Percentiles rank a stretch among this genome's conserved stretches.
Evolutionary conservation across 108 stramenopile species (phyloP).

Genomic region (Nannochloropsis granulata): DNA sequence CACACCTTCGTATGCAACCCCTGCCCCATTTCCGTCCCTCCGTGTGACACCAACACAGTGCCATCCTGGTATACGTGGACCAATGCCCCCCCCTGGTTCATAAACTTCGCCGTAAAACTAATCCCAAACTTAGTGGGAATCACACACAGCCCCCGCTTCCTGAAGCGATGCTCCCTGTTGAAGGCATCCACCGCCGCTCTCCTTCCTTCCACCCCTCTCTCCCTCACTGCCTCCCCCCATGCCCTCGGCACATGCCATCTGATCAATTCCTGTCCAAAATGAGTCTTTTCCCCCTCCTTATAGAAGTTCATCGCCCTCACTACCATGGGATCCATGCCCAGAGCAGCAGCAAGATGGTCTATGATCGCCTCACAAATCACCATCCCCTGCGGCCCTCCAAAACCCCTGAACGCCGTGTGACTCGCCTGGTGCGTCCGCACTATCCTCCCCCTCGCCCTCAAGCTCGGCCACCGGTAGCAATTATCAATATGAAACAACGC

Average conservation of each 20-base stretch:
- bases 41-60: constrained; percentile 73
- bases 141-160: constrained; percentile 63
- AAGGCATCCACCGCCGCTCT: constrained; percentile 52
- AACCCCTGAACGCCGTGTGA: constrained; percentile 84
- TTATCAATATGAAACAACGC: constrained; percentile 80
- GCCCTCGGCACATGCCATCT: constrained; percentile 68
- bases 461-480: constrained; percentile 64
- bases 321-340: constrained; percentile 43
- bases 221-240: constrained; percentile 18
- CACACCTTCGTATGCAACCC: constrained; percentile 85
- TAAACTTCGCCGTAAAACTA: constrained; percentile 54
- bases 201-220: constrained; percentile 47
- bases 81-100: constrained; percentile 83
- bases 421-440: constrained; percentile 79
- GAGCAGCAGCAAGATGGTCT: constrained; percentile 62
- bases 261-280: constrained; percentile 63
- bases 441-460: constrained; percentile 53
- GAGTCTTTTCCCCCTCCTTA: constrained; percentile 51
- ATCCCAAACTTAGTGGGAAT: constrained; percentile 90
- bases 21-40: constrained; percentile 94
- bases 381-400: constrained; percentile 80
- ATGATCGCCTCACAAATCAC: constrained; percentile 64
- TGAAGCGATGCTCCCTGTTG: constrained; percentile 60
- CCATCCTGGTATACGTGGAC: constrained; percentile 85
- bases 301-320: constrained; percentile 66